Evolutionary conservation across 1,284 basidiomycete species (phyloP).

Genomic region (Ceratobasidium papillatum): DNA sequence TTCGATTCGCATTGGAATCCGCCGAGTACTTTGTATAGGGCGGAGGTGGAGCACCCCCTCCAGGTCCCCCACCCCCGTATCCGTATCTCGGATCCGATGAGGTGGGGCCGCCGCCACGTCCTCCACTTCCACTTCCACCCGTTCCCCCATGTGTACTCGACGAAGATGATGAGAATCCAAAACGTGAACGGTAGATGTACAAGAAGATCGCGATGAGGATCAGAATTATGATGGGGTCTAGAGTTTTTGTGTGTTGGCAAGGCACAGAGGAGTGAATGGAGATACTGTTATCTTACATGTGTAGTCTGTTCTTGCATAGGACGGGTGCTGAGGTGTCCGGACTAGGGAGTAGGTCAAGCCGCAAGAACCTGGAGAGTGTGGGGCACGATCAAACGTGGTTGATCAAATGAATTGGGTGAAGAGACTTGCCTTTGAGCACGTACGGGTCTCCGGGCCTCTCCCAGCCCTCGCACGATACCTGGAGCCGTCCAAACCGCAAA

Average conservation of each 20-base stretch:
- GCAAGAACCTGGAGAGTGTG: slow-evolving; percentile 52
- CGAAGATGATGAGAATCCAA: slow-evolving; percentile 45
- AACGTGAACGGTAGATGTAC: not conserved
- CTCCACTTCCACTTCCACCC: slow-evolving; percentile 43
- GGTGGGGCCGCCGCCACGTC: slow-evolving; percentile 58
- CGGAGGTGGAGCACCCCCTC: slow-evolving; percentile 38
- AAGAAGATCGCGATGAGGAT: slow-evolving; percentile 46
- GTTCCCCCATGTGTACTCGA: slow-evolving; percentile 45
- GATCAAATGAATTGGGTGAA: not conserved
- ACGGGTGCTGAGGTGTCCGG: slow-evolving; percentile 44
- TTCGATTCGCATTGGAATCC: slow-evolving; percentile 13
- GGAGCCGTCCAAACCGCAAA: slow-evolving; percentile 56
- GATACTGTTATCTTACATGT: slow-evolving; percentile 41
- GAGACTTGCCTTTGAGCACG: slow-evolving; percentile 56
- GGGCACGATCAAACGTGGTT: not conserved
- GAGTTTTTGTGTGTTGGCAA: not conserved
- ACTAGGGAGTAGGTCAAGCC: slow-evolving; percentile 55
- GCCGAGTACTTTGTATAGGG: slow-evolving; percentile 40
- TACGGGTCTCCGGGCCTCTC: slow-evolving; percentile 55
- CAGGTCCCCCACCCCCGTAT: not conserved
- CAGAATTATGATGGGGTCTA: not conserved
- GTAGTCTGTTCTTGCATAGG: slow-evolving; percentile 32
- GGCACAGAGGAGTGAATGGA: slow-evolving; percentile 46
- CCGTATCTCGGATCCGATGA: slow-evolving; percentile 43
- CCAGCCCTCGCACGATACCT: slow-evolving; percentile 63